Evolutionary conservation across 2,329 filamentous ascomycete genomes (phyloP).

Genomic region (Fusarium paranaense): DNA sequence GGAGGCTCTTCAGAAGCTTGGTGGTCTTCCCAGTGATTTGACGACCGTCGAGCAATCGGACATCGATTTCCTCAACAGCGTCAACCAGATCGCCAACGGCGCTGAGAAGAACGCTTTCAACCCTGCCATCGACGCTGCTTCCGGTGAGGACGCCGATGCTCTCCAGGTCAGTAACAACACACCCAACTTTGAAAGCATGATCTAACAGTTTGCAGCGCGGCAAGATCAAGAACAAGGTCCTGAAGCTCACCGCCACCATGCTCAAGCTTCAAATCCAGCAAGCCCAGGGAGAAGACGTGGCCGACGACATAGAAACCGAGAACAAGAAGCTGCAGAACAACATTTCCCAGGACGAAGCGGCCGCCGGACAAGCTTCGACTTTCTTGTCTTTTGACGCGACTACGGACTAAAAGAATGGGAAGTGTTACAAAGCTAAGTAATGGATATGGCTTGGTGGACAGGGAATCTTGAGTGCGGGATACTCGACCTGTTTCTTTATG

Average conservation of each 20-base stretch:
- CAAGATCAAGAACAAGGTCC: slow-evolving; percentile 71
- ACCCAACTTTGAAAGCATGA: fast-evolving
- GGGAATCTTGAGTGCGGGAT: not conserved
- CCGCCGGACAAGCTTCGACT: slow-evolving; percentile 60
- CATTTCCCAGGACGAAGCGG: slow-evolving; percentile 59
- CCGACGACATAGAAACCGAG: slow-evolving; percentile 58
- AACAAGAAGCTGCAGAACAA: slow-evolving; percentile 66
- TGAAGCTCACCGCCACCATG: slow-evolving; percentile 66
- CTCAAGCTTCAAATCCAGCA: slow-evolving; percentile 62
- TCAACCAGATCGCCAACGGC: slow-evolving; percentile 64
- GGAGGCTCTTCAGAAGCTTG: slow-evolving; percentile 56
- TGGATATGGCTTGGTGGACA: not conserved
- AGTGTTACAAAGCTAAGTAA: not conserved
- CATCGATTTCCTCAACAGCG: slow-evolving; percentile 60
- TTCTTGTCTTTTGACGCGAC: slow-evolving; percentile 37
- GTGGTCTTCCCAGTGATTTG: slow-evolving; percentile 53
- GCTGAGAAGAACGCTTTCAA: slow-evolving; percentile 67
- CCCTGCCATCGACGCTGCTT: slow-evolving; percentile 61
- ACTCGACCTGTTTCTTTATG: not conserved
- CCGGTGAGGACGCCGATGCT: slow-evolving; percentile 58
- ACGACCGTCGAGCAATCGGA: slow-evolving; percentile 59
- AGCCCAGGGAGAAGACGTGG: slow-evolving; percentile 62
- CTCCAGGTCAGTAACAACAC: slow-evolving; percentile 53
- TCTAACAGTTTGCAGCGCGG: slow-evolving; percentile 52
- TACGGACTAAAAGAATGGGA: slow-evolving; percentile 9